phyloP scores from a whole-genome alignment of 768 basidiomycete species.

The Leccinum obscurum region DNA sequence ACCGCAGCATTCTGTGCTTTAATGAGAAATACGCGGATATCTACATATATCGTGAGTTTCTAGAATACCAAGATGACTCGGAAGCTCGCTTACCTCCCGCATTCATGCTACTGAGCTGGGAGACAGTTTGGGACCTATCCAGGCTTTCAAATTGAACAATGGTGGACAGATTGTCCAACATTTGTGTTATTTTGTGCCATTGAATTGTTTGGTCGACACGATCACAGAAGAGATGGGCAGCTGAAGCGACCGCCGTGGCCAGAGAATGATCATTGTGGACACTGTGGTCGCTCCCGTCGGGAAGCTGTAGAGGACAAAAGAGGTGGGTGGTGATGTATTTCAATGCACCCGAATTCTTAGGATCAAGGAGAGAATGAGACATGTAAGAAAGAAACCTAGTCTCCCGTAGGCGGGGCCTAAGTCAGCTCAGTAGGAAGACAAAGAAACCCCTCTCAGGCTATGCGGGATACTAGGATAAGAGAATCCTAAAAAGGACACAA shows the following conservation, averaged over 20 bases:
- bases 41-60: slow-evolving; percentile 25
- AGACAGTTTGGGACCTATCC: slow-evolving; percentile 6
- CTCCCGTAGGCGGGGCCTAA: no score
- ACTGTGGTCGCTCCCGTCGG: slow-evolving; percentile 28
- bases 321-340: slow-evolving; percentile 39
- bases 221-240: slow-evolving; percentile 15
- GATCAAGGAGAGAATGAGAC: slow-evolving; percentile 3
- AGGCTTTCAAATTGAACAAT: slow-evolving; percentile 10
- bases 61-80: not conserved
- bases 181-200: not conserved
- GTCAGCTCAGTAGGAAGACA: no score
- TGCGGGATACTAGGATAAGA: no score
- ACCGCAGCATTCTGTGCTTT: slow-evolving; percentile 49
- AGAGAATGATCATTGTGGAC: slow-evolving; percentile 26
- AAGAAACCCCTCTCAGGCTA: no score
- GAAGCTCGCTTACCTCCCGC: slow-evolving; percentile 5
- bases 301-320: slow-evolving; percentile 41
- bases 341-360: not conserved
- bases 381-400: not conserved
- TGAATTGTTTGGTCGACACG: not conserved
- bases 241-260: slow-evolving; percentile 17
- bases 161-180: not conserved
- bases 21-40: slow-evolving; percentile 39
- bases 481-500: not conserved
- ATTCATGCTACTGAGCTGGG: slow-evolving; percentile 11